Evolutionary conservation across 805 yeast species (phyloP).

Genomic region (Metschnikowia kunwiensis): DNA sequence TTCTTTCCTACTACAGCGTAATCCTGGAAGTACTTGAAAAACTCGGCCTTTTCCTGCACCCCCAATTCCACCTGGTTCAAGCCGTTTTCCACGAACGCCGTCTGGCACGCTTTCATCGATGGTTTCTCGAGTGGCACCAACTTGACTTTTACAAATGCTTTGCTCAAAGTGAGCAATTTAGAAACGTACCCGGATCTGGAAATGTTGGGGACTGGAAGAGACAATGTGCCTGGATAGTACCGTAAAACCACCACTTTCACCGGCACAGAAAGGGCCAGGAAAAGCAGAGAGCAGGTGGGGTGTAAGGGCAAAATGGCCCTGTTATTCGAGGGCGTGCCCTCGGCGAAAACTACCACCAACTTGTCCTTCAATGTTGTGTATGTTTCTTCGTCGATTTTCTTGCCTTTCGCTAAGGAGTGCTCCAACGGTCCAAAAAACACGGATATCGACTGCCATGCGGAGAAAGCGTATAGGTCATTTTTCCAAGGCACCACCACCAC

Average conservation of each 20-base stretch:
- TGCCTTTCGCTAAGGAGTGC: conserved; percentile 5
- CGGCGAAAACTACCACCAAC: conserved; percentile 59
- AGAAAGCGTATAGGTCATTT: conserved; percentile 29
- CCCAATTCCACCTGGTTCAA: conserved; percentile 33
- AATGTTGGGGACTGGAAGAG: conserved; percentile 36
- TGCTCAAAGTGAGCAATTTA: conserved; percentile 22
- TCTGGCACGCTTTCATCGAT: conserved; percentile 20
- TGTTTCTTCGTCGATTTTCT: conserved; percentile 17
- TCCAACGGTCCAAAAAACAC: conserved; percentile 20
- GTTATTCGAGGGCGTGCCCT: conserved; percentile 86
- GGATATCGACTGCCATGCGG: conserved; percentile 28
- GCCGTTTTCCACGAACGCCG: conserved; percentile 32
- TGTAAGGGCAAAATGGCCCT: conserved; percentile 64
- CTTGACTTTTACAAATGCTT: conserved; percentile 26
- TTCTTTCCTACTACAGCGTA: conserved; percentile 9
- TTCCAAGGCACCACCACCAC: conserved; percentile 40
- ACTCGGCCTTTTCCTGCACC: conserved; percentile 29
- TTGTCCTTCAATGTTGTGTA: conserved; percentile 33
- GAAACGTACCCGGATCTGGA: conserved; percentile 22
- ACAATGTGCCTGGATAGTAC: conserved; percentile 32
- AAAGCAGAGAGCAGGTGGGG: conserved; percentile 4
- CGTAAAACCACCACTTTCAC: conserved; percentile 39
- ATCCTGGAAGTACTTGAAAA: conserved; percentile 19
- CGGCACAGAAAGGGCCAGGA: conserved; percentile 14
- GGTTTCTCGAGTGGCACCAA: conserved; percentile 23